Evolutionary conservation across 2,329 filamentous ascomycete genomes (phyloP).

Genomic region (Penicillium rolfsii): DNA sequence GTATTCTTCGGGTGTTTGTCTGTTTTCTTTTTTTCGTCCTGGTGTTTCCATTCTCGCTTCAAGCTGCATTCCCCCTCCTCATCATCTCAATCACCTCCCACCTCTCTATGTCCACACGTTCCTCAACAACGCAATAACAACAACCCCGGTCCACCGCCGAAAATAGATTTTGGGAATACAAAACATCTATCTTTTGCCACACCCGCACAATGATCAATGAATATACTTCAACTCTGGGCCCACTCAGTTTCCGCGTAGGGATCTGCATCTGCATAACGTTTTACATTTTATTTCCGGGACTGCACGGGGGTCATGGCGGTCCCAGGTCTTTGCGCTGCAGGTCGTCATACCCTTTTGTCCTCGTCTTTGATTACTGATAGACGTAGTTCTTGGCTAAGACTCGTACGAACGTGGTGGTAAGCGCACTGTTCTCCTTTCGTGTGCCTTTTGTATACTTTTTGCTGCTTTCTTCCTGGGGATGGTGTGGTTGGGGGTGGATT

Average conservation of each 20-base stretch:
- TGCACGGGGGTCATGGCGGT: not conserved
- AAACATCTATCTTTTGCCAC: constrained; percentile 3
- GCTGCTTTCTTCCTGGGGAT: not conserved
- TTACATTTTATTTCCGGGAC: too few relatives aligned
- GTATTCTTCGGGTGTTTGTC: constrained; percentile 19
- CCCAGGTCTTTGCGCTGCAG: not conserved
- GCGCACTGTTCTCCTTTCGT: constrained; percentile 3
- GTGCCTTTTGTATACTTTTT: not conserved
- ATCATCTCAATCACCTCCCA: not conserved
- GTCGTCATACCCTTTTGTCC: not conserved
- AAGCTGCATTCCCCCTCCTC: constrained; percentile 6
- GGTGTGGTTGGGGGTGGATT: not conserved
- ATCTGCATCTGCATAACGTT: not conserved
- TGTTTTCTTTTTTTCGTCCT: constrained; percentile 2
- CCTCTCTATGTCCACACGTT: constrained; percentile 7
- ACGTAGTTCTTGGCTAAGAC: not conserved
- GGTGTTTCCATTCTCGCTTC: not conserved
- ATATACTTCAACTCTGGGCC: not conserved
- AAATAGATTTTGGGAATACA: constrained; percentile 24
- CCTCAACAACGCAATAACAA: constrained; percentile 7
- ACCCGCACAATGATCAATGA: not conserved
- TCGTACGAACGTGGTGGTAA: not conserved
- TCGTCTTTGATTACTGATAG: too few relatives aligned
- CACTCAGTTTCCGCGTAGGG: not conserved
- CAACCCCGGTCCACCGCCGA: constrained; percentile 9